Evolutionary conservation across 208 protist genomes (phyloP).

Genomic region (Trypanosoma brucei): DNA sequence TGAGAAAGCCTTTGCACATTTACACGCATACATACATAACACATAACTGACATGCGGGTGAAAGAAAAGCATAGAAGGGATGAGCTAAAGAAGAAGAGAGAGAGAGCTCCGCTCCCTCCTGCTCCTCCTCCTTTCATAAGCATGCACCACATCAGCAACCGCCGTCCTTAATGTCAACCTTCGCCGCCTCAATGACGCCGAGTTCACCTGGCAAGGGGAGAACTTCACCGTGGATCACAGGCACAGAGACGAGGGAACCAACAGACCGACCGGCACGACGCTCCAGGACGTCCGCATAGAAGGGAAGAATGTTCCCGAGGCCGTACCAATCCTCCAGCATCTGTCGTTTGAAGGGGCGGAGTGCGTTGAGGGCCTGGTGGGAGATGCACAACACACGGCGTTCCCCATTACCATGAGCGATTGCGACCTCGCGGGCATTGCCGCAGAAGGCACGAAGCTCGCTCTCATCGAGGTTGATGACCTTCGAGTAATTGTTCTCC

Average conservation of each 20-base stretch:
- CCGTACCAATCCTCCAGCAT: constrained; percentile 55
- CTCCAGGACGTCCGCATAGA: constrained; percentile 59
- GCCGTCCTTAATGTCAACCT: constrained; percentile 21
- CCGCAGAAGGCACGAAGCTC: constrained; percentile 63
- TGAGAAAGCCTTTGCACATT: no score
- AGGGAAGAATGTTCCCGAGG: constrained; percentile 47
- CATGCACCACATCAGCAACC: neutral
- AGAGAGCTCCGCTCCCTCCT: neutral
- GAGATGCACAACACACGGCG: constrained; percentile 60
- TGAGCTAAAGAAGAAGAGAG: neutral
- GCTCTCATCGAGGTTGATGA: constrained; percentile 48
- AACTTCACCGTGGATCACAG: constrained; percentile 43
- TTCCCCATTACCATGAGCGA: constrained; percentile 26
- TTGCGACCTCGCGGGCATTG: constrained; percentile 46
- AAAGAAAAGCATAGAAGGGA: neutral
- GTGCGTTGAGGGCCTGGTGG: constrained; percentile 31
- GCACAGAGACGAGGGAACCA: constrained; percentile 35
- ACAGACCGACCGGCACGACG: constrained; percentile 54
- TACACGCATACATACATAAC: no score
- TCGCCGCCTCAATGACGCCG: constrained; percentile 38
- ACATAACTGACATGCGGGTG: no score
- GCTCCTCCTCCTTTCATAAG: neutral
- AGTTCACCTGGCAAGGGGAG: constrained; percentile 26
- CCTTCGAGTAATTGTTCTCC: constrained; percentile 33
- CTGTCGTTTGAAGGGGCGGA: constrained; percentile 25